Percentiles rank a stretch among this genome's conserved stretches.
Evolutionary conservation across 371 early-diverging fungal species (phyloP).

Genomic region (Mucor circinelloides): DNA sequence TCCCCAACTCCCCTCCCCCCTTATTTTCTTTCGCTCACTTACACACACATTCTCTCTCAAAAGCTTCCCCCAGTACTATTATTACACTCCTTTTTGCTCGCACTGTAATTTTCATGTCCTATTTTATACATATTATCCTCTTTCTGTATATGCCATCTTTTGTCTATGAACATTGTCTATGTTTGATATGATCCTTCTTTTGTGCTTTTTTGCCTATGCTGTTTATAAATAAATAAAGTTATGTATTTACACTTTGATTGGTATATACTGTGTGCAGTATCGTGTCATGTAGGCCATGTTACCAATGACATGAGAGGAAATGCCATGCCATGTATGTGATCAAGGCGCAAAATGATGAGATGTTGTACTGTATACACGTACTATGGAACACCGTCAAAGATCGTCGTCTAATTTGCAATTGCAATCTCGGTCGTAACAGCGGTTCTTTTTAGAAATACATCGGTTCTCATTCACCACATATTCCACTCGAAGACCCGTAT

Average conservation of each 20-base stretch:
- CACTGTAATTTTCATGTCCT: background rate
- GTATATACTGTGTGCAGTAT: background rate
- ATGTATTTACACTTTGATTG: background rate
- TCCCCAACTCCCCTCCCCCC: background rate
- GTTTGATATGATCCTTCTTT: background rate
- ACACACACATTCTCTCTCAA: no score
- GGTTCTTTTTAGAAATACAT: background rate
- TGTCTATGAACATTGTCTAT: background rate
- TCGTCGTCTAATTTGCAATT: constrained; percentile 8
- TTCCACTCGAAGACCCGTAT: constrained; percentile 3
- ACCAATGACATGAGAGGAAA: background rate
- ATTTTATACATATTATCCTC: background rate
- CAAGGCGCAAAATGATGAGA: background rate
- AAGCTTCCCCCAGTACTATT: background rate
- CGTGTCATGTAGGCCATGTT: background rate
- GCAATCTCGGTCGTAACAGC: background rate
- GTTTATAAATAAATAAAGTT: background rate
- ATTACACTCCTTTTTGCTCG: background rate
- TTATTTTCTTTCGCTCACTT: no score
- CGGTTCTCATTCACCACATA: background rate
- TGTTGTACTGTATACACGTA: background rate
- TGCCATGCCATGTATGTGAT: background rate
- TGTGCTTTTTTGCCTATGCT: background rate
- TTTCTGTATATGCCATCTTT: background rate
- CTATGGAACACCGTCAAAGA: background rate